Conservation (phyloP, 345 rosid genomes). For the Syzygium jambos region DNA sequence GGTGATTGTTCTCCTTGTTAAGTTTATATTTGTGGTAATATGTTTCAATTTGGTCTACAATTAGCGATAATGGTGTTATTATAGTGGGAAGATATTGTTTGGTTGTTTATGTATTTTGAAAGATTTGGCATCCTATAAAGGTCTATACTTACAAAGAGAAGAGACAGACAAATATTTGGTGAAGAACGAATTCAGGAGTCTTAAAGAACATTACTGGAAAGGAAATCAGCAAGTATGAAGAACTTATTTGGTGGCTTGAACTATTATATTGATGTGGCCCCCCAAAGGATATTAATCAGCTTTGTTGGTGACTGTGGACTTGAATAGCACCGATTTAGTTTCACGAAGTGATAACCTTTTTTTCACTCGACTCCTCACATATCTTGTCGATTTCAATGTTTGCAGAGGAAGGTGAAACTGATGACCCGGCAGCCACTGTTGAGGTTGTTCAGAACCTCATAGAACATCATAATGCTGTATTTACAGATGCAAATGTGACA, state of each 20-base stretch:
- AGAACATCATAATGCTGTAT: conserved; percentile 78
- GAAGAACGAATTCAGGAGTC: neutral
- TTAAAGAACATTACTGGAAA: neutral
- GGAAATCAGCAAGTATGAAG: neutral
- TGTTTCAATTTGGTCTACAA: neutral
- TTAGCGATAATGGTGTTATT: neutral
- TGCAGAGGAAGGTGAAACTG: conserved; percentile 66
- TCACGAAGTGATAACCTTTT: neutral
- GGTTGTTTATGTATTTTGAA: neutral
- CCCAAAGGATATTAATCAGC: neutral
- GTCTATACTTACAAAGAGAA: neutral
- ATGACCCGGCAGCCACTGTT: conserved; percentile 64
- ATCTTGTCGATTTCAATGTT: conserved; percentile 4
- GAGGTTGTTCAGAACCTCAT: conserved; percentile 75
- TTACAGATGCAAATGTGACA: conserved; percentile 77
- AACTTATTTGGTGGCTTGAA: neutral
- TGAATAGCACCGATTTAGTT: neutral
- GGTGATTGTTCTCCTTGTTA: conserved; percentile 22
- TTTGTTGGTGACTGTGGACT: neutral
- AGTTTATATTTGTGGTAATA: neutral
- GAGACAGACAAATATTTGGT: neutral
- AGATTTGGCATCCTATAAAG: neutral
- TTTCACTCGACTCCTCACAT: neutral
- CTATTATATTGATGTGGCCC: neutral
- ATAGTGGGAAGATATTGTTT: neutral